Evolutionary conservation across 371 early-diverging fungal genomes (phyloP), one percentile per base, ranked within the genome.

Genomic region (Haplosporangium sp.): DNA sequence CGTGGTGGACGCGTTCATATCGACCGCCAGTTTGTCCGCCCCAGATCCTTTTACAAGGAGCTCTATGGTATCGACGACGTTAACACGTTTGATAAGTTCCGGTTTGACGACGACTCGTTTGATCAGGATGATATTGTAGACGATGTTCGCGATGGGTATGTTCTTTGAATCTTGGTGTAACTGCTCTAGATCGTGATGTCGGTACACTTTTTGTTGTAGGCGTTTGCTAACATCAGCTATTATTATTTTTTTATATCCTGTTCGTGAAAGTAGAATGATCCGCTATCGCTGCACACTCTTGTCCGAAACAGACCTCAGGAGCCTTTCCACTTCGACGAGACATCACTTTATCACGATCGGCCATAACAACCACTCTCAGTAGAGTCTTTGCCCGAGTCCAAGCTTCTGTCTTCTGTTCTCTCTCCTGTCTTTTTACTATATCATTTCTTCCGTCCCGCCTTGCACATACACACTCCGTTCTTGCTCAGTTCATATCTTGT

Each of bases 1-100:
- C 87, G 90, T 69, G 89, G 90, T 51, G 90, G 90, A 20, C 86
- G 90, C 51, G 79, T 86, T 14, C 85, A 84, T 55, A 82, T 87
- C 13, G 89, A 89, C 68, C 85, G 89, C 50, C 79, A 79, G 40
- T 68, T 64, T 43, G 59, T 64, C 6, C 62, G 63, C 3, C 67
- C 77, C 71, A 62, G 50, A 55, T 67, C 70, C 18, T 63, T 67
- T 9, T 60, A 67, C 40, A 76, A 71, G 40, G 77, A 76, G 13
- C 42, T 63, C 46, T 71, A 55, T 62, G 63, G 63, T 3, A 67
- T 62, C 64, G 77, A 76, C 36, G 70, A 67, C 43, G 54, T 69
- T 42, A 67, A 81, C 55, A 74, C 69, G 18, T 79, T 72, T 59
- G 79, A 70, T 65, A 77, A 66, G 48, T 70, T 75, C 70, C 73